Percentiles rank a stretch among this genome's conserved stretches.
Conservation (phyloP, 805 yeast genomes). For the Yarrowia divulgata region DNA sequence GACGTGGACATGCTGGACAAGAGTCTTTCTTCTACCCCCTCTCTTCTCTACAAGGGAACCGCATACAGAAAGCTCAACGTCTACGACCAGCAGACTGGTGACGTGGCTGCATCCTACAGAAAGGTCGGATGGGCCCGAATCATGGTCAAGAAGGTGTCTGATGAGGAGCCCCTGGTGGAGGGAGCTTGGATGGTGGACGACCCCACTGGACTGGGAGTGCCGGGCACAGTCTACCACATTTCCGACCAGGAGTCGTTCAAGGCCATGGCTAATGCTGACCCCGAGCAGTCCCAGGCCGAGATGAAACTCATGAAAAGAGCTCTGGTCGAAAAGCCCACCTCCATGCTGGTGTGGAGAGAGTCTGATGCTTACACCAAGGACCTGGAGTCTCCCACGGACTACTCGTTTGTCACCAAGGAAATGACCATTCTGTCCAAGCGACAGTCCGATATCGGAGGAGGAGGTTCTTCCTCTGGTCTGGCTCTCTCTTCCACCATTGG, state of each 20-base stretch:
- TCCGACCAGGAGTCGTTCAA: slow-evolving; percentile 40
- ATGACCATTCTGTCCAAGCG: slow-evolving; percentile 31
- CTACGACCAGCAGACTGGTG: slow-evolving; percentile 41
- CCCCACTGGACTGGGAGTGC: slow-evolving; percentile 47
- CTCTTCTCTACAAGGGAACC: slow-evolving; percentile 44
- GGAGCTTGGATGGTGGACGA: slow-evolving; percentile 51
- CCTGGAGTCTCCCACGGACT: slow-evolving; percentile 15
- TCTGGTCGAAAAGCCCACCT: slow-evolving; percentile 38
- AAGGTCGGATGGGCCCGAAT: slow-evolving; percentile 51
- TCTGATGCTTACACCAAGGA: slow-evolving; percentile 18
- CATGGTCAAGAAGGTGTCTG: slow-evolving; percentile 43
- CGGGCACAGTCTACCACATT: slow-evolving; percentile 47
- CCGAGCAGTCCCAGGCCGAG: slow-evolving; percentile 39
- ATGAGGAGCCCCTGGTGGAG: slow-evolving; percentile 41
- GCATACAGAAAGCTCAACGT: slow-evolving; percentile 46
- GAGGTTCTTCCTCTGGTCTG: slow-evolving; percentile 46
- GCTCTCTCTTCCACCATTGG: slow-evolving; percentile 47
- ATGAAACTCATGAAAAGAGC: slow-evolving; percentile 41
- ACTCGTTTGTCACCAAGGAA: slow-evolving; percentile 35
- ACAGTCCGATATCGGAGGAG: slow-evolving; percentile 43
- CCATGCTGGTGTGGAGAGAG: slow-evolving; percentile 41
- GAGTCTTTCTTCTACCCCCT: neutral
- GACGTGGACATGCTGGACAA: slow-evolving; percentile 40
- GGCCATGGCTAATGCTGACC: slow-evolving; percentile 26
- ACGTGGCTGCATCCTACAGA: slow-evolving; percentile 40